Evolutionary conservation across 768 basidiomycete genomes (phyloP), one percentile per base, ranked within the genome.

Genomic region (Leucocoprinus birnbaumii): DNA sequence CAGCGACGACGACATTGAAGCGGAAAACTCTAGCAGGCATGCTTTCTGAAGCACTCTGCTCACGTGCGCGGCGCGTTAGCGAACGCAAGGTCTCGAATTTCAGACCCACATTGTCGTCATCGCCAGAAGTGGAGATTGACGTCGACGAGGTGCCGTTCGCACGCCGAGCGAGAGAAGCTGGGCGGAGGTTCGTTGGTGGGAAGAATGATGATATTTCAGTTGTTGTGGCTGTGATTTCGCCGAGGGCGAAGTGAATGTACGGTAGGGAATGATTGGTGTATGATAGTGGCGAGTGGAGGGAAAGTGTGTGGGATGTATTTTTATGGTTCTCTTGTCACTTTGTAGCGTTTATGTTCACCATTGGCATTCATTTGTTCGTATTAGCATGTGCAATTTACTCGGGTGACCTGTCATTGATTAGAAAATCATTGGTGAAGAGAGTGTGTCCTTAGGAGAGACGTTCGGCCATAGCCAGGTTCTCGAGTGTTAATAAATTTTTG

Each of bases 1-100:
- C 44, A 18, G 34, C 21, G 27, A 43, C 27, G 47, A 51, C 45
- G 48, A 59, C 44, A 26, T 65, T 86, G 22, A 73, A 75, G 14
- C 71, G 80, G 41, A 74, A 75, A 59, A 77, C 85, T 8, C 75
- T 89, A 27, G 85, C 86, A 2, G 80, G 78, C 18, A 86, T 85
- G 83, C 75, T 90, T 43, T 85, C 83, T 56, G 89, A 93, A 69
- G 91, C 89, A 1, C 69, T 94, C 21, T 93, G 91, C 61, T 88
- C 86, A 43, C 81, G 89, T 18, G 91, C 91, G 0, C 77, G 85
- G 56, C 69, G 80, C 21, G 86, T 90, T 3, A 84, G 86, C 14
- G 86, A 88, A 65, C 71, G 77, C 51, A 65, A 68, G 25, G 63
- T 63, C 5, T 43, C 57, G 9, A 10, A 38, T 38, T 14, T 3